Evolutionary conservation across 2,329 filamentous ascomycete genomes (phyloP), one percentile per base, ranked within the genome.

Genomic region (Diaporthe vexans): DNA sequence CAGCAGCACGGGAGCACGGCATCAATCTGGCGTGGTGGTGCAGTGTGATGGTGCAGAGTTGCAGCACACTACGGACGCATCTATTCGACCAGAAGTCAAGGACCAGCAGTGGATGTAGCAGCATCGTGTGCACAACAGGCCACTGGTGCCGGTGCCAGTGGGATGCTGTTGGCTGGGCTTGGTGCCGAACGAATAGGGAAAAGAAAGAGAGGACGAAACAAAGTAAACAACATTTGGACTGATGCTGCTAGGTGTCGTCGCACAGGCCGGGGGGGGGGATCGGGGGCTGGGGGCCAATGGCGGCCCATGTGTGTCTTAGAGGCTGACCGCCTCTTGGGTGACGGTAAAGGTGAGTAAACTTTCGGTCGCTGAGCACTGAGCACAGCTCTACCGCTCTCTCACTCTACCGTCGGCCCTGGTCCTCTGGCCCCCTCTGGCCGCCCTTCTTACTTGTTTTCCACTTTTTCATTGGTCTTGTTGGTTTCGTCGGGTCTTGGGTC

Each of bases 271-370:
- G 65, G 67, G 51, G n/a, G n/a, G 43, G 43, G 40, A 21, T 48
- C 46, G 46, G 46, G 46, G 46, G 19, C 19, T n/a, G 46, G 17
- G 46, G 46, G 46, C 46, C 46, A 48, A 48, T 48, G 46, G 46
- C 46, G 43, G 56, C 69, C 56, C 56, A 71, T 69, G 65, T n/a
- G 43, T 71, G 69, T 71, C 56, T 71, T 54, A 61, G 46, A 71
- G 57, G 46, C 46, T 72, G 46, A 63, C 57, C 69, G 69, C 54
- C 69, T 54, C 43, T 54, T 71, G 56, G 43, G 6, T 17, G 40
- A 63, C 40, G 46, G 7, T 40, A 33, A 46, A 33, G 24, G 21
- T 65, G n/a, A 59, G 40, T 33, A 61, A 56, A 71, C 69, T 71
- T 61, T 71, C 69, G 69, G 69, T 61, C 43, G 59, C 69, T 11